Conservation (phyloP, 306 rosid genomes). For the Vigna radiata region DNA sequence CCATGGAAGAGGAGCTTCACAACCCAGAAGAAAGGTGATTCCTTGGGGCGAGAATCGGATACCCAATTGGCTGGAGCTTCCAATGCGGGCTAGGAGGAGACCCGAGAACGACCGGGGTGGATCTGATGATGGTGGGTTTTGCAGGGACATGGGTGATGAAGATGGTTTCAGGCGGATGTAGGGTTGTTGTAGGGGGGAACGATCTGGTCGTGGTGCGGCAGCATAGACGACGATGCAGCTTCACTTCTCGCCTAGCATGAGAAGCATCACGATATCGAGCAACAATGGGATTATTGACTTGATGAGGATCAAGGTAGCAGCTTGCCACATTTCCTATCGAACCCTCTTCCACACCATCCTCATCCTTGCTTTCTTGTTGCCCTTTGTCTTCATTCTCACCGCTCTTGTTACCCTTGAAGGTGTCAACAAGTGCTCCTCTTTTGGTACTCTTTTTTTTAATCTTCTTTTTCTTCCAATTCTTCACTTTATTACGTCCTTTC, state of each 20-base stretch:
- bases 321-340: slow-evolving; percentile 99
- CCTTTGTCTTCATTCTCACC: slow-evolving; percentile 98
- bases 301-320: slow-evolving; percentile 99
- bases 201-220: slow-evolving; percentile 60
- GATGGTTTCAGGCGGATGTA: slow-evolving; percentile 21
- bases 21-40: slow-evolving; percentile 52
- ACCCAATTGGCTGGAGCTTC: slow-evolving; percentile 40
- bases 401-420: slow-evolving; percentile 99
- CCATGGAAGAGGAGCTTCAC: slow-evolving; percentile 53
- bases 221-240: slow-evolving; percentile 99
- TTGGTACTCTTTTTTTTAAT: slow-evolving; percentile 65
- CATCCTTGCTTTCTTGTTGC: slow-evolving; percentile 94
- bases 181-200: slow-evolving; percentile 50
- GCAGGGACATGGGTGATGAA: slow-evolving; percentile 45
- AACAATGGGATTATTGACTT: slow-evolving; percentile 98
- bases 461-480: slow-evolving; percentile 12
- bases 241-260: slow-evolving; percentile 99
- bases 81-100: slow-evolving; percentile 72
- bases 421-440: slow-evolving; percentile 99
- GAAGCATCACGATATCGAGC: slow-evolving; percentile 99
- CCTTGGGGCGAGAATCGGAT: slow-evolving; percentile 28
- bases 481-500: background rate
- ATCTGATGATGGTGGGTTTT: slow-evolving; percentile 60
- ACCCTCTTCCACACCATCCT: slow-evolving; percentile 99
- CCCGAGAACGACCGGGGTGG: slow-evolving; percentile 56